Evolutionary conservation across 768 basidiomycete genomes (phyloP).

Genomic region (Russula emetica): DNA sequence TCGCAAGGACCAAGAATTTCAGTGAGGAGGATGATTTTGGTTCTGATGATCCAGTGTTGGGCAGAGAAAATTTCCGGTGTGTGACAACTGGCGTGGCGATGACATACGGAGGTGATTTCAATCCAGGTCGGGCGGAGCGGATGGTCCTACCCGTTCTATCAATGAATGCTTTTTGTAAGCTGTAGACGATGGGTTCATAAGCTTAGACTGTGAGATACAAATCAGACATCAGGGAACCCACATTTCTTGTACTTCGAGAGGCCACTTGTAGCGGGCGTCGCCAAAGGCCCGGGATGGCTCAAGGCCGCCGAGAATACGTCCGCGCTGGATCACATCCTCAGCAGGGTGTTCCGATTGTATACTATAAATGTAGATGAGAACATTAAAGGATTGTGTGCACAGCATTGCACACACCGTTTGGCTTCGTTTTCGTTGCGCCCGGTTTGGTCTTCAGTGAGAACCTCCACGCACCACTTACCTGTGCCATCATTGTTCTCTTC

Average conservation of each 20-base stretch:
- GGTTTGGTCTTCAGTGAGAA: slow-evolving; percentile 95
- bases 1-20: slow-evolving; percentile 85
- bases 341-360: slow-evolving; percentile 80
- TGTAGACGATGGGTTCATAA: slow-evolving; percentile 27
- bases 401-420: slow-evolving; percentile 53
- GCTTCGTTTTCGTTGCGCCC: slow-evolving; percentile 85
- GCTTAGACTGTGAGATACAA: neutral
- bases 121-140: slow-evolving; percentile 53
- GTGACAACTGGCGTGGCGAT: slow-evolving; percentile 79
- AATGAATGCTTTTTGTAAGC: slow-evolving; percentile 63
- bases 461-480: slow-evolving; percentile 86
- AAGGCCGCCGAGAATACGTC: slow-evolving; percentile 81
- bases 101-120: slow-evolving; percentile 92
- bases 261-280: slow-evolving; percentile 89
- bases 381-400: neutral
- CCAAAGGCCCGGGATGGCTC: slow-evolving; percentile 87
- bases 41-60: slow-evolving; percentile 33
- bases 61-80: slow-evolving; percentile 63
- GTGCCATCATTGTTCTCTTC: slow-evolving; percentile 58
- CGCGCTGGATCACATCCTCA: slow-evolving; percentile 66
- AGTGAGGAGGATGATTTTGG: slow-evolving; percentile 37
- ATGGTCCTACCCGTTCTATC: slow-evolving; percentile 55
- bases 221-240: slow-evolving; percentile 37
- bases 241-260: slow-evolving; percentile 65
- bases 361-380: slow-evolving; percentile 37